phyloP scores from a whole-genome alignment of 106 monocot genomes.

The Phalaenopsis equestris region DNA sequence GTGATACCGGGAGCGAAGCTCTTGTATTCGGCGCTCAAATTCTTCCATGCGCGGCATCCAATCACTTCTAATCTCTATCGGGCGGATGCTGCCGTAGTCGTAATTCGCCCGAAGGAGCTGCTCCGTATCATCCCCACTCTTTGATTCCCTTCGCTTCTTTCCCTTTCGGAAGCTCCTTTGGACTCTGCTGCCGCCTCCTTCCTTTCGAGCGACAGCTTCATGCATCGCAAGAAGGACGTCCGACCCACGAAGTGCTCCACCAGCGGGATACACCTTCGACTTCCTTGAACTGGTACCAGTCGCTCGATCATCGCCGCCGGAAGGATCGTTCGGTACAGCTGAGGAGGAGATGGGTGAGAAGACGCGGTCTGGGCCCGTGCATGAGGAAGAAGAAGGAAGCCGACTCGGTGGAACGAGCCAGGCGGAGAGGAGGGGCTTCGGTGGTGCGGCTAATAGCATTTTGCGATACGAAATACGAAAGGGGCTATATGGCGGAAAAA shows the following conservation, averaged over 20 bases:
- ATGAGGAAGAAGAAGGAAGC: background rate
- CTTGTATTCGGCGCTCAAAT: slow-evolving; percentile 1
- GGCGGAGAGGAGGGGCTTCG: background rate
- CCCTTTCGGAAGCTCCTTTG: background rate
- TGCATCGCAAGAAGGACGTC: slow-evolving; percentile 18
- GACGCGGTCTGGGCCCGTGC: background rate
- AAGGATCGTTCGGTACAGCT: background rate
- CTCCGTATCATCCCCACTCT: background rate
- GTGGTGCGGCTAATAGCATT: background rate
- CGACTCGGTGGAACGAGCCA: background rate
- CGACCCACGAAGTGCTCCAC: slow-evolving; percentile 7
- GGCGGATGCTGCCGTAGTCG: slow-evolving; percentile 6
- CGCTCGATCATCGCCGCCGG: background rate
- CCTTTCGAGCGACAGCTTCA: slow-evolving; percentile 5
- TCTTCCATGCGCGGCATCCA: slow-evolving; percentile 14
- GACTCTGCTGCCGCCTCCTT: background rate
- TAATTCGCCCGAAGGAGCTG: background rate
- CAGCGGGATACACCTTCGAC: background rate
- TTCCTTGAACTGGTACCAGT: background rate
- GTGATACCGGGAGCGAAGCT: slow-evolving; percentile 3
- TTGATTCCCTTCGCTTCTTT: background rate
- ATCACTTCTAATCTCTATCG: slow-evolving; percentile 12
- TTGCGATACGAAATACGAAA: background rate
- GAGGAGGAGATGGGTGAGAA: background rate
- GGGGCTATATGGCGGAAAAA: too few relatives aligned